These are phyloP conservation scores for Populus hybrid DNA, from an alignment of 441 rosid genomes.

Conservation along the genomic window DNA sequence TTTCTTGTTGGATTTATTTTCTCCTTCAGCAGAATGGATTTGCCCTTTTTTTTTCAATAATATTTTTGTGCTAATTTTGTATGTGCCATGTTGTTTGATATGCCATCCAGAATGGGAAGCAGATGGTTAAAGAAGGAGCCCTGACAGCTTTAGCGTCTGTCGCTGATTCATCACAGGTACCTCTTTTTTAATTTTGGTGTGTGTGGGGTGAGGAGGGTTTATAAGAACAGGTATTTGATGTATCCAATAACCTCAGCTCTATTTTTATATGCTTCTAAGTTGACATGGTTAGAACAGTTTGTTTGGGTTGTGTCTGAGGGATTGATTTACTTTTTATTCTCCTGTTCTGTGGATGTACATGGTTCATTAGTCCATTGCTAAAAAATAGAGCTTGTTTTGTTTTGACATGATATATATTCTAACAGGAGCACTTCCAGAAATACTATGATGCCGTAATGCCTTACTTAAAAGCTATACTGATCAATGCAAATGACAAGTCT, in stretches of 20 bases:
- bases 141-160: slow-evolving; percentile 95
- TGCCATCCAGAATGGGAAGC: slow-evolving; percentile 69
- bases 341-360: not conserved
- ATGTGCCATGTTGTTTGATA: not conserved
- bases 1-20: not conserved
- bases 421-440: slow-evolving; percentile 87
- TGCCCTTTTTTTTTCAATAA: not conserved
- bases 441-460: slow-evolving; percentile 96
- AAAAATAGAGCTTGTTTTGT: not conserved
- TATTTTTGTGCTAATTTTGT: slow-evolving; percentile 6
- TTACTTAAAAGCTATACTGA: slow-evolving; percentile 75
- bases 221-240: not conserved
- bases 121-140: slow-evolving; percentile 97
- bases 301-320: no score
- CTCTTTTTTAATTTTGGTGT: slow-evolving; percentile 23
- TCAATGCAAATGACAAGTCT: slow-evolving; percentile 82
- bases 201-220: no score
- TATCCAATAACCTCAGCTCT: not conserved
- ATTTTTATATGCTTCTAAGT: not conserved
- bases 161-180: slow-evolving; percentile 94
- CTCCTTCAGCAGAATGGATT: not conserved
- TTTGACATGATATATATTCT: slow-evolving; percentile 18
- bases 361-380: not conserved
- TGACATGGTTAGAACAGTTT: not conserved
- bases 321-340: not conserved